phyloP scores from a whole-genome alignment of 2,329 filamentous ascomycete species.

The Talaromyces sp. region DNA sequence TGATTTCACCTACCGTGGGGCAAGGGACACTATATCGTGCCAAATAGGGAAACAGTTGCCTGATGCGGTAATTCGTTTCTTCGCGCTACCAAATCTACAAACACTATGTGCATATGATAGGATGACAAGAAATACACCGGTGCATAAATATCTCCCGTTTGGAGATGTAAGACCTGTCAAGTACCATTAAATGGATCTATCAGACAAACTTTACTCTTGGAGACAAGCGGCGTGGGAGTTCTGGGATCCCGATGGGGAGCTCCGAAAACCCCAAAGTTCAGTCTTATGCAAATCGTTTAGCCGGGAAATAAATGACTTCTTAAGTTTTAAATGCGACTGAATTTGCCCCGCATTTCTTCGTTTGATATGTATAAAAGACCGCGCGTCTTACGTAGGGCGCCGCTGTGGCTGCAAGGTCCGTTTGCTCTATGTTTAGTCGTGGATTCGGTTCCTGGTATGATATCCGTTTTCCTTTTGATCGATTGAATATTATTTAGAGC shows the following conservation, averaged over 20 bases:
- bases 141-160: neutral
- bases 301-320: accelerated
- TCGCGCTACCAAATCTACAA: neutral
- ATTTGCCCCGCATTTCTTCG: neutral
- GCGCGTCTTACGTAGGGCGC: neutral
- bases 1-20: no score
- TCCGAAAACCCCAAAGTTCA: neutral
- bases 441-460: neutral
- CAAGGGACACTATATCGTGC: neutral
- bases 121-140: neutral
- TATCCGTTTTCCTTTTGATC: no score
- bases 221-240: neutral
- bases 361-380: neutral
- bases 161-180: neutral
- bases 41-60: neutral
- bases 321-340: neutral
- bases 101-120: neutral
- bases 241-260: no score
- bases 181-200: neutral
- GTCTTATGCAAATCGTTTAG: neutral
- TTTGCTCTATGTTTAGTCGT: neutral
- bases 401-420: neutral
- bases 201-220: neutral
- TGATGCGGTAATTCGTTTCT: neutral
- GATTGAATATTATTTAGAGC: no score